Base-by-base conservation (phyloP, 495 filamentous ascomycete genomes). In the Aspergillus heteromorphus region DNA sequence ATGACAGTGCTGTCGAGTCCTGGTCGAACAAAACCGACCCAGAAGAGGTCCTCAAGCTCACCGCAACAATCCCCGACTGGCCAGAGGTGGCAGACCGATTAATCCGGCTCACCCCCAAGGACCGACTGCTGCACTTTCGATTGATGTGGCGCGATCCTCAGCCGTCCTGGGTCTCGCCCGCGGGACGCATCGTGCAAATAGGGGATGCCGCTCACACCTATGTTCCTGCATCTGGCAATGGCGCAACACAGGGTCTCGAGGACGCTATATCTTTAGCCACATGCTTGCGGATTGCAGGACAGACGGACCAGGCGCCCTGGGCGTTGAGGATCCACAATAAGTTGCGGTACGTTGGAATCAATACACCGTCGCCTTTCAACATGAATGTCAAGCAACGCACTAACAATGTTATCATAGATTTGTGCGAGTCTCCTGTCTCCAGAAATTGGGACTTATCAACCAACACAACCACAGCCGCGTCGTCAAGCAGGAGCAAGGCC, bases 181-280 rank as follows among this genome's bases (percentile, higher is more conserved):
- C 72, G 11, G 74, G 77, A 4, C 72, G 80, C 8, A 82, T 84
- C 21, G 73, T 75, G 41, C 71, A 86, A 14, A 78, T 89, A 19
- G 87, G 87, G 19, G 87, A 89, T 62, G 74, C 84, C 10, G 87
- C 87, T 0, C 87, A 91, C 65, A 79, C 87, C 0, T 87, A 88
- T 63, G 68, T 88, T 6, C 86, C 86, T 0, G 83, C 83, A 0
- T 83, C 79, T 16, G 82, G 82, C 16, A 83, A 87, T 56, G 87
- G 87, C 0, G 87, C 83, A 0, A 85, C 79, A 21, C 82, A 87
- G 58, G 83, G 81, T 1, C 81, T 90, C 50, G 87, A 89, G 62
- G 87, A 89, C 64, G 87, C 81, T 1, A 75, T 82, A 0, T 83
- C 80, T 1, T 62, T 89, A 4, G 84, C 86, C 0, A 74, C 80